Percentiles rank a stretch among this genome's conserved stretches.
Conservation (phyloP, 768 basidiomycete species). For the Chalciporus pseudorubinellus region DNA sequence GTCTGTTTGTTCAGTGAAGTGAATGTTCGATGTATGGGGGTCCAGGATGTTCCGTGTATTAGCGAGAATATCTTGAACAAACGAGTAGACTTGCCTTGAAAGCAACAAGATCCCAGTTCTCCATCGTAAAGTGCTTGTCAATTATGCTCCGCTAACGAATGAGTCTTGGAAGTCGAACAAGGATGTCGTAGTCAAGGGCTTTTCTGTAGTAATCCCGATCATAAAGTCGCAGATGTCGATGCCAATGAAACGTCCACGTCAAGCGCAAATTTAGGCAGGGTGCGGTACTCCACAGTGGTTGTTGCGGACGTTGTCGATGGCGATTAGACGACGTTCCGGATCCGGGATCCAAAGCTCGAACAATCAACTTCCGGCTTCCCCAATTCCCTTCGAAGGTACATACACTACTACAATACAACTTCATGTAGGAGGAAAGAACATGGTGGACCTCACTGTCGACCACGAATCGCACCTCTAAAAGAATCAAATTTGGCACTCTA, state of each 20-base stretch:
- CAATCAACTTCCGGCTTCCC: no score
- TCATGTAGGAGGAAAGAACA: no score
- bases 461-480: no score
- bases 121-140: conserved; percentile 18
- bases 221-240: not conserved
- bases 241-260: no score
- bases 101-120: conserved; percentile 29
- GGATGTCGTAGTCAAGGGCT: not conserved
- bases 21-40: not conserved
- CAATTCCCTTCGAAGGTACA: no score
- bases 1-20: conserved; percentile 38
- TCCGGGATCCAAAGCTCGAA: no score
- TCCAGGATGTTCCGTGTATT: not conserved
- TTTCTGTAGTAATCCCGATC: not conserved
- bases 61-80: not conserved
- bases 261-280: not conserved
- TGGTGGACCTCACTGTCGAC: no score
- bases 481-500: no score
- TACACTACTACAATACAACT: no score
- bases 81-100: conserved; percentile 26
- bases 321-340: not conserved
- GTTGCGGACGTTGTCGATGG: not conserved
- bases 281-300: not conserved
- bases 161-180: not conserved
- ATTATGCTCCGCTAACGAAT: not conserved